These are phyloP conservation scores for Benincasa hispida DNA, from an alignment of 306 rosid species.

Conservation along the genomic window DNA sequence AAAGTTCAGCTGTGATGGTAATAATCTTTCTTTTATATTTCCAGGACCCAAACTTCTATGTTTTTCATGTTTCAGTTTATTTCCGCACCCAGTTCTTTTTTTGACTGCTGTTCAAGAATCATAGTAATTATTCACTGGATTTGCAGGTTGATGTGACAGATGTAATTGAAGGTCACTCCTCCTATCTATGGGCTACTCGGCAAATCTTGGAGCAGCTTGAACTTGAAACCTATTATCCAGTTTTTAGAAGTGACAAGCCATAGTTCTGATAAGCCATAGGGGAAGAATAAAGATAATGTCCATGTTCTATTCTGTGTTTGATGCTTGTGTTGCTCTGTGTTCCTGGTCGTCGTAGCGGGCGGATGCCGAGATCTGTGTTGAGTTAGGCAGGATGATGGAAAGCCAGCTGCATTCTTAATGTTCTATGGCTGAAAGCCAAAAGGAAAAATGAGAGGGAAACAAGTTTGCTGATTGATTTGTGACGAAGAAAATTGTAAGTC, in stretches of 20 bases:
- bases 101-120: background rate
- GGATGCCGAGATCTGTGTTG: background rate
- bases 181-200: conserved; percentile 75
- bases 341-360: background rate
- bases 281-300: background rate
- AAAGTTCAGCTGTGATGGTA: background rate
- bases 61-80: background rate
- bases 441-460: background rate
- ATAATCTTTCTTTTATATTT: background rate
- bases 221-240: conserved; percentile 58
- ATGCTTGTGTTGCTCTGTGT: background rate
- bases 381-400: background rate
- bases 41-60: background rate
- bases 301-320: background rate
- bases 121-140: background rate
- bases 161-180: conserved; percentile 77
- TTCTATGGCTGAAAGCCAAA: background rate
- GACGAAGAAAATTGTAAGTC: background rate
- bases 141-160: conserved; percentile 70
- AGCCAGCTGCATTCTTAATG: background rate
- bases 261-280: background rate
- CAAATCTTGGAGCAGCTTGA: conserved; percentile 54
- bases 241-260: conserved; percentile 39
- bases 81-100: background rate
- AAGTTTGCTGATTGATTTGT: background rate